A percentile compares a stretch with the other conserved stretches of the same genome.
Conservation (phyloP, 1,139 yeast species). For the Lodderomyces margitis region DNA sequence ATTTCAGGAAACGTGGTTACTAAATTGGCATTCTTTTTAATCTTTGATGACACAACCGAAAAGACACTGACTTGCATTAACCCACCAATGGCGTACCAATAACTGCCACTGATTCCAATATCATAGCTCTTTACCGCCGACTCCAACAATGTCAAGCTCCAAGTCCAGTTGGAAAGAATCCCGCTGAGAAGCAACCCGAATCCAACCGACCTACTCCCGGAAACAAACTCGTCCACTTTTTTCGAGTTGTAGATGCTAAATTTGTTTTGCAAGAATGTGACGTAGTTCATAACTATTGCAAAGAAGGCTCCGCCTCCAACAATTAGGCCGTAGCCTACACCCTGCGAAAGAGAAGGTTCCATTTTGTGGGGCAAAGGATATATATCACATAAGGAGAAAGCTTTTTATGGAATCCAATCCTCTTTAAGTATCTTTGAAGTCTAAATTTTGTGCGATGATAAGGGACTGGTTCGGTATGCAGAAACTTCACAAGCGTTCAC, state of each 20-base stretch:
- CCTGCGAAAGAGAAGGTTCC: slow-evolving; percentile 32
- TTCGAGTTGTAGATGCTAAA: slow-evolving; percentile 25
- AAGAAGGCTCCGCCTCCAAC: slow-evolving; percentile 36
- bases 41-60: slow-evolving; percentile 33
- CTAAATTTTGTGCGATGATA: no score
- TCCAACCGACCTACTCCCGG: slow-evolving; percentile 35
- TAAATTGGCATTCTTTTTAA: slow-evolving; percentile 36
- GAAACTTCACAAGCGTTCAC: no score
- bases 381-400: no score
- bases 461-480: no score
- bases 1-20: slow-evolving; percentile 42
- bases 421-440: neutral
- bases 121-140: slow-evolving; percentile 11
- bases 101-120: slow-evolving; percentile 27
- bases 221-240: slow-evolving; percentile 35
- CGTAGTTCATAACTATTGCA: slow-evolving; percentile 29
- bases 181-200: slow-evolving; percentile 33
- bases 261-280: slow-evolving; percentile 30
- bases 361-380: slow-evolving; percentile 14
- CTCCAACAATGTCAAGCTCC: slow-evolving; percentile 33
- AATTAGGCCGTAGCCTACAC: slow-evolving; percentile 36
- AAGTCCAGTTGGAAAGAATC: slow-evolving; percentile 38
- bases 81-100: slow-evolving; percentile 36
- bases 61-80: slow-evolving; percentile 36
- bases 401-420: no score